phyloP scores from a whole-genome alignment of 257 asterid species.

The Solanum dulcamara region DNA sequence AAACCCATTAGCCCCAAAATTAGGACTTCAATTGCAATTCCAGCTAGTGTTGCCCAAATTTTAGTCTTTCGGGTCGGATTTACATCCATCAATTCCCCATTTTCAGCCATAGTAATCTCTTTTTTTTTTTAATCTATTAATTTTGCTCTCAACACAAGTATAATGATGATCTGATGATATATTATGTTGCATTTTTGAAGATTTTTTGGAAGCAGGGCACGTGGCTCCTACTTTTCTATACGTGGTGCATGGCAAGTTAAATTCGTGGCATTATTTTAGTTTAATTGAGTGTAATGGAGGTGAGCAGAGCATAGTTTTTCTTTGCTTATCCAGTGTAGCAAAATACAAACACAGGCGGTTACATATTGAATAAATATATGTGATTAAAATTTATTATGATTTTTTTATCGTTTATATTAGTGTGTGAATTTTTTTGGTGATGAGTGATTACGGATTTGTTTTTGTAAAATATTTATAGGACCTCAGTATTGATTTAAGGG shows the following conservation, averaged over 20 bases:
- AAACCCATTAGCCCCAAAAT: constrained; percentile 11
- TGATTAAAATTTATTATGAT: no score
- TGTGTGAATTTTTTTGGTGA: no score
- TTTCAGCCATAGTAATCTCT: neutral
- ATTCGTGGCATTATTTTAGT: neutral
- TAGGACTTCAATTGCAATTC: constrained; percentile 4
- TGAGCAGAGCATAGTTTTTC: neutral
- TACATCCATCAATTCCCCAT: neutral
- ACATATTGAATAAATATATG: neutral
- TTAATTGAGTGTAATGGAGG: neutral
- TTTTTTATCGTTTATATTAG: no score
- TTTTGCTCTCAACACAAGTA: neutral
- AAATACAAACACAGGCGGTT: neutral
- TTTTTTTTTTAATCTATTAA: no score
- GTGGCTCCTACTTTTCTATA: neutral
- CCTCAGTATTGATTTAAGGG: no score
- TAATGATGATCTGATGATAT: neutral
- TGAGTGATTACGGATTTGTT: no score
- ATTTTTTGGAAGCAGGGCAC: neutral
- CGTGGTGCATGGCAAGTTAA: neutral
- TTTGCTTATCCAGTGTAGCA: neutral
- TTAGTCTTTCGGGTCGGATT: neutral
- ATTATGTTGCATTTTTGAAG: neutral
- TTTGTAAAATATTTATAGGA: no score
- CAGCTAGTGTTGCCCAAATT: neutral